These are phyloP conservation scores for Pichia exigua DNA, from an alignment of 805 yeast genomes.

Conservation along the genomic window DNA sequence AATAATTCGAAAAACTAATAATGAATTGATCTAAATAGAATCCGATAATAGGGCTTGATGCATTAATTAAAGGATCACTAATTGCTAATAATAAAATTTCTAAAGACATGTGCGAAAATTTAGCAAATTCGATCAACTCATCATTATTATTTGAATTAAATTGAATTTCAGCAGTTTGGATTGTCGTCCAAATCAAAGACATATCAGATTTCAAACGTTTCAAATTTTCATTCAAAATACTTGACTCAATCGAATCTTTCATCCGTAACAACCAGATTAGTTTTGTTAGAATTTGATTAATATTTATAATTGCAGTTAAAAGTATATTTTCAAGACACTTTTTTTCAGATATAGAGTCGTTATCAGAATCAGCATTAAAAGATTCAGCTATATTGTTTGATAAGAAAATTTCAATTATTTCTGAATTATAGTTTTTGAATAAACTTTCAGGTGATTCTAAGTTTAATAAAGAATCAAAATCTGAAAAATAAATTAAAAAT, in stretches of 20 bases:
- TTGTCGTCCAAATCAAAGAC: constrained; percentile 24
- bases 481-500: constrained; percentile 31
- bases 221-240: constrained; percentile 6
- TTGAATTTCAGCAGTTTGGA: constrained; percentile 27
- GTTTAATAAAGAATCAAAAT: constrained; percentile 21
- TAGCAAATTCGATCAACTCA: constrained; percentile 14
- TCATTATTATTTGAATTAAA: constrained; percentile 9
- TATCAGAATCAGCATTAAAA: neutral
- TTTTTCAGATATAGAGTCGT: neutral
- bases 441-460: constrained; percentile 37
- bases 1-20: constrained; percentile 8
- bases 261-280: constrained; percentile 29
- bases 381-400: neutral
- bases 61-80: constrained; percentile 12
- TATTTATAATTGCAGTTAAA: constrained; percentile 30
- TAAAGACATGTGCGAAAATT: constrained; percentile 19
- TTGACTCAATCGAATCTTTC: constrained; percentile 5
- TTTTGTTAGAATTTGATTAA: constrained; percentile 33
- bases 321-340: constrained; percentile 34
- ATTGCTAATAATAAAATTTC: constrained; percentile 23
- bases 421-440: constrained; percentile 25
- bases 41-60: constrained; percentile 19
- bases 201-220: constrained; percentile 18
- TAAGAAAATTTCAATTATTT: constrained; percentile 8
- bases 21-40: constrained; percentile 23